Evolutionary conservation across 345 rosid genomes (phyloP).

Genomic region (Bruguiera sexangula): DNA sequence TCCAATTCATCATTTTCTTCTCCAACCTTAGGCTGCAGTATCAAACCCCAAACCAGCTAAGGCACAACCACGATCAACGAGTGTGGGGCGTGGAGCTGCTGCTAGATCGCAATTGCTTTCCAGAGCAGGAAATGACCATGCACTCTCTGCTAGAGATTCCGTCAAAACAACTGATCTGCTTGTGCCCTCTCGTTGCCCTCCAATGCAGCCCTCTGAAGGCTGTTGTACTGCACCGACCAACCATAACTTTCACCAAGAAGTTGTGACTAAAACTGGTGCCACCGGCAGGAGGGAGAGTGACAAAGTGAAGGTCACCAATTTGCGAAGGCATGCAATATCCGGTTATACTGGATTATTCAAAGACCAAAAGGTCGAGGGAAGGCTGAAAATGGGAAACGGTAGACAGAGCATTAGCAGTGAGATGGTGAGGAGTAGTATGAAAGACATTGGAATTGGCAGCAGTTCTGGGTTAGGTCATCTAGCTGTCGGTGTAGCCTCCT

Average conservation of each 20-base stretch:
- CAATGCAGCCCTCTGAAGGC: slow-evolving; percentile 22
- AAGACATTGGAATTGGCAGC: slow-evolving; percentile 31
- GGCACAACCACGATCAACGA: slow-evolving; percentile 18
- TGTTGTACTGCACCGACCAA: slow-evolving; percentile 13
- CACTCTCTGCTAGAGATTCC: slow-evolving; percentile 13
- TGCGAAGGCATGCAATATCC: slow-evolving; percentile 19
- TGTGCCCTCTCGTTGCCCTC: slow-evolving; percentile 15
- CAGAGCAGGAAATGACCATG: slow-evolving; percentile 23
- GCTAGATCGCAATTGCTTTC: slow-evolving; percentile 24
- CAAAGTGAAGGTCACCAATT: slow-evolving; percentile 24
- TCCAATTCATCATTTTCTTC: neutral
- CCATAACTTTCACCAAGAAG: slow-evolving; percentile 12
- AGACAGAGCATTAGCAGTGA: slow-evolving; percentile 30
- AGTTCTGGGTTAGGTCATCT: slow-evolving; percentile 30
- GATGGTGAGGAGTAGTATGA: slow-evolving; percentile 36
- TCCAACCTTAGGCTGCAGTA: slow-evolving; percentile 25
- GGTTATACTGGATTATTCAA: slow-evolving; percentile 18
- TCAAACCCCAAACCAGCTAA: slow-evolving; percentile 27
- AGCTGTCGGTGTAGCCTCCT: slow-evolving; percentile 48
- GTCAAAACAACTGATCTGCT: neutral
- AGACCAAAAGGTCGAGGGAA: slow-evolving; percentile 24
- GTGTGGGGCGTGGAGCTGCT: slow-evolving; percentile 24
- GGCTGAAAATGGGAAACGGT: slow-evolving; percentile 24
- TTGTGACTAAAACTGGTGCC: slow-evolving; percentile 14
- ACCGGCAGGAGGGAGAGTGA: slow-evolving; percentile 23